phyloP scores from a whole-genome alignment of 2,329 filamentous ascomycete genomes.

The Alternaria conjuncta region DNA sequence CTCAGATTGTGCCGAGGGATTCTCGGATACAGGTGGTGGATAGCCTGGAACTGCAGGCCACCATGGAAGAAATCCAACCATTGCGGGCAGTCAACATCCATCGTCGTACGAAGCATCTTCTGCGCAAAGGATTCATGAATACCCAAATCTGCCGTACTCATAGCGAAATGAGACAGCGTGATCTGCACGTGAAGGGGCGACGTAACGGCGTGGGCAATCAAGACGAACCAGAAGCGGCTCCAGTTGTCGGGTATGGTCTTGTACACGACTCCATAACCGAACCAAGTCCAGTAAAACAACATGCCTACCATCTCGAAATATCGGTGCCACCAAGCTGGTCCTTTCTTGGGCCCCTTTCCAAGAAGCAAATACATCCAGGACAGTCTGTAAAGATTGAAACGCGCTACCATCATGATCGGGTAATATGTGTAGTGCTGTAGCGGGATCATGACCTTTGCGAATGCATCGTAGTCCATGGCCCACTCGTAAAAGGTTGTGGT shows the following conservation, averaged over 20 bases:
- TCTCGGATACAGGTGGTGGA: conserved; percentile 73
- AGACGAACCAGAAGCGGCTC: conserved; percentile 65
- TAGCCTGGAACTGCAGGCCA: conserved; percentile 74
- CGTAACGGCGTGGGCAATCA: conserved; percentile 69
- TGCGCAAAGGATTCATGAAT: conserved; percentile 71
- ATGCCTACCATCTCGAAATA: conserved; percentile 70
- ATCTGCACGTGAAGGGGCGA: conserved; percentile 75
- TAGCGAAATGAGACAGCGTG: conserved; percentile 74
- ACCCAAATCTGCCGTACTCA: conserved; percentile 70
- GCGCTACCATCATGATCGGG: conserved; percentile 69
- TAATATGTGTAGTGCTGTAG: conserved; percentile 74
- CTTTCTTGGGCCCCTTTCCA: conserved; percentile 61
- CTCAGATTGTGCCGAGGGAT: conserved; percentile 73
- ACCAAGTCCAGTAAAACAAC: conserved; percentile 70
- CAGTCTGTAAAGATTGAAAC: conserved; percentile 75
- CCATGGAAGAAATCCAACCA: conserved; percentile 78
- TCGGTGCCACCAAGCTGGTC: conserved; percentile 71
- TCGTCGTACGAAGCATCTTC: conserved; percentile 73
- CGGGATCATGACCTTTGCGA: conserved; percentile 64
- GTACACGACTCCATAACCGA: conserved; percentile 70
- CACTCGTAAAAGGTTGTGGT: conserved; percentile 71
- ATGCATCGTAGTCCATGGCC: conserved; percentile 67
- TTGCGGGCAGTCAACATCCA: conserved; percentile 74
- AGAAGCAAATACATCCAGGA: conserved; percentile 70
- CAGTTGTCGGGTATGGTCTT: conserved; percentile 64